Base-by-base conservation (phyloP, 2,329 filamentous ascomycete genomes). In the Metarhizium brunneum region DNA sequence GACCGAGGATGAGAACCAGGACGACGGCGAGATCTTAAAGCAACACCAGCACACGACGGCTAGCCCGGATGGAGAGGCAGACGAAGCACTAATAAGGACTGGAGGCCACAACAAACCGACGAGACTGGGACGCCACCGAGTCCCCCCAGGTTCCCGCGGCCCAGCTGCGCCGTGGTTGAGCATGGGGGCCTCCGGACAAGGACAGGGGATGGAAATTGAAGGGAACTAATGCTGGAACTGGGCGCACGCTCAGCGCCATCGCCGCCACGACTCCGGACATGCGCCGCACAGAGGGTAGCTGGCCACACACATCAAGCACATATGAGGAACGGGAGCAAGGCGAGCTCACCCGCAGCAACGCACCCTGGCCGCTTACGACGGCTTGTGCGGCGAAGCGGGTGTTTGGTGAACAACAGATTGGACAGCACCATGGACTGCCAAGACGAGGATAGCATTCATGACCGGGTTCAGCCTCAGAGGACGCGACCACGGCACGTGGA, bases 301-400 rank as follows among this genome's bases (percentile, higher is more conserved):
- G 25, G 25, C 25, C 25, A 25, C 25, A 25, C 25, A 25, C 32
- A 35, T 35, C 32, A 35, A 35, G 6, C 32, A 35, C 32, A 11
- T 6, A 11, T 35, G 32, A 35, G 32, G 32, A 11, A 35, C 32
- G 32, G 10, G 32, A 25, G 25, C 25, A 25, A 25, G 25, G 25
- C 25, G 32, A 35, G 10, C 32, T 18, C 52, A 50, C 52, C 53
- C 36, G 18, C 36, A 50, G 47, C 53, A 50, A 42, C 52, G 6
- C 52, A 47, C 29, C 38, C 51, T n/a, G 51, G 47, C 32, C n/a
- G 52, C 50, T 56, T 54, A 54, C 55, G 55, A 54, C 52, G 30
- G 48, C 40, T 53, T 18, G 32, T 53, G 54, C 54, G 48, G 48
- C 54, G 54, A 29, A 55, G 48, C 49, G 48, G 40, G 2, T 47